Evolutionary conservation across 371 early-diverging fungal genomes (phyloP), one percentile per base, ranked within the genome.

Genomic region (Nematocida ironsii): DNA sequence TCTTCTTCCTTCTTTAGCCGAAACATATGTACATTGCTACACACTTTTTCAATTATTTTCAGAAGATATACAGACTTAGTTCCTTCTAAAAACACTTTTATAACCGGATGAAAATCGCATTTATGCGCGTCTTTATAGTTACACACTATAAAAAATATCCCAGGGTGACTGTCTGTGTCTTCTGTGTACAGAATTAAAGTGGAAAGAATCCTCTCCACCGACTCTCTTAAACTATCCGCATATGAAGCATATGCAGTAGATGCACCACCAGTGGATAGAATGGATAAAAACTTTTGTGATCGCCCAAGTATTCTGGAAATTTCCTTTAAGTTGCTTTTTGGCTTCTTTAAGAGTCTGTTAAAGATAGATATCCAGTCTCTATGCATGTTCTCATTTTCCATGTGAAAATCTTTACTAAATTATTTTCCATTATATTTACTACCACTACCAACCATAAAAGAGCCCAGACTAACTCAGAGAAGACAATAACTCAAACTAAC

Each of bases 161-260:
- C 67, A 2, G 40, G 40, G 6, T 74, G 74, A 0, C 54, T 13
- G 0, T 62, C 62, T 66, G n/a, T 40, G 23, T 55, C 25, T 7
- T 42, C 25, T 11, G 50, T 2, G 23, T 55, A 7, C 33, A 11
- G 0, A 11, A 66, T 25, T 23, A 74, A 54, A 42, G n/a, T 33
- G 5, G n/a, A 7, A 16, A 74, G 42, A 20, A 66, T 57, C 11
- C 44, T 56, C 25, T 64, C 57, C 27, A 74, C 42, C 1, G 58
- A 27, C 33, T 62, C 44, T 54, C 67, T 56, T 20, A 74, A 13
- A 27, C 18, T 66, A 11, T 74, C 74, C 23, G 62, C 64, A 45
- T 74, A 74, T 0, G 74, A 74, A 27, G 56, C 25, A 20, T 74
- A 74, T n/a, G 74, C 42, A 44, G 39, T 13, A 25, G 74, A 74